Conservation (phyloP, 495 filamentous ascomycete genomes). For the Venustampulla echinocandica region DNA sequence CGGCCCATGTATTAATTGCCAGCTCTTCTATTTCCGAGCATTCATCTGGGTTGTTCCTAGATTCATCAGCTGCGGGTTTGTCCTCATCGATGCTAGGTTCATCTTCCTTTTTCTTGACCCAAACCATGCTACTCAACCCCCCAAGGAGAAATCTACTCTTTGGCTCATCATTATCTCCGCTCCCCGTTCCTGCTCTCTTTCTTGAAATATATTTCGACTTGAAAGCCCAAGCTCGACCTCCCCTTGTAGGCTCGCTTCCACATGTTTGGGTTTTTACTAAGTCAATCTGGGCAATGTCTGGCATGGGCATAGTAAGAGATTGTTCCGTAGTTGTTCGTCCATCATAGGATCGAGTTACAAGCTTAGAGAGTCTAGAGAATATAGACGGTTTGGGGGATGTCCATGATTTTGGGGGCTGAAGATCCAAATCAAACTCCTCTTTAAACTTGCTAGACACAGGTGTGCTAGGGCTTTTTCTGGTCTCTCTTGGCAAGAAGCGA, state of each 20-base stretch:
- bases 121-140: not conserved
- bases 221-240: conserved; percentile 11
- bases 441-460: conserved; percentile 20
- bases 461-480: conserved; percentile 10
- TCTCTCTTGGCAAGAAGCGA: conserved; percentile 9
- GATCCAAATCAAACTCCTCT: conserved; percentile 18
- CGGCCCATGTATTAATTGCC: conserved; percentile 19
- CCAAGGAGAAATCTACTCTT: not conserved
- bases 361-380: conserved; percentile 14
- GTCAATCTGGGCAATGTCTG: not conserved
- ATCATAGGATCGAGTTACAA: conserved; percentile 15
- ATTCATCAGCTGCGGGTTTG: conserved; percentile 9
- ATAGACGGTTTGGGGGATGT: conserved; percentile 8
- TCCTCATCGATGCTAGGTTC: not conserved
- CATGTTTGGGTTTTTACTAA: not conserved
- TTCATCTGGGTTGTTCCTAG: conserved; percentile 9
- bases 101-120: conserved; percentile 3
- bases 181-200: conserved; percentile 3
- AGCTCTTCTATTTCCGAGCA: conserved; percentile 12
- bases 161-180: not conserved
- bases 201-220: conserved; percentile 11
- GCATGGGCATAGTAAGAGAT: conserved; percentile 9
- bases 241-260: conserved; percentile 1
- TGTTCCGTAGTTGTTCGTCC: conserved; percentile 11
- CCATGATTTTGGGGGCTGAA: not conserved